Base-by-base conservation (phyloP, 139 green algal genomes). In the Desmodesmus armatus region DNA sequence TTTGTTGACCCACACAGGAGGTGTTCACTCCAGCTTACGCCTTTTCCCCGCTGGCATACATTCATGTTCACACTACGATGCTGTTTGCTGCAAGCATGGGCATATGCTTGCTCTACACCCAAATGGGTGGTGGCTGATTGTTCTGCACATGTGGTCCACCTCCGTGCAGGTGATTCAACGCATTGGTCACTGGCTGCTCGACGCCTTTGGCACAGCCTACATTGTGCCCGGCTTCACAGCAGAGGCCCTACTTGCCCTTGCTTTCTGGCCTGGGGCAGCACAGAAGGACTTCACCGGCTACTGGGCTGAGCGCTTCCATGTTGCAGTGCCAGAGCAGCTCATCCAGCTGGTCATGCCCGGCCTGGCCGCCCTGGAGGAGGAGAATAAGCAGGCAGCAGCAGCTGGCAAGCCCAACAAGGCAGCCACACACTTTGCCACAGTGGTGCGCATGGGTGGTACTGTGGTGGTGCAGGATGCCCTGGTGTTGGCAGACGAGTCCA, bases 171-270 rank as follows among this genome's bases (percentile, higher is more conserved):
- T 71, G 11, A 40, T 71, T 40, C 62, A 41, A 27, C 62, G 62
- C 62, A 71, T 71, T 15, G 62, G 62, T 23, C 15, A 40, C 15
- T 71, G 62, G 62, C 62, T 71, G 62, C 62, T 71, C 25, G 62
- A 71, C 62, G 3, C 62, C 5, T 71, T 71, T 71, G 27, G 62
- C 11, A 71, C 62, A 3, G 62, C 62, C 19, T 71, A 71, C 62
- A 76, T 76, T 9, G 67, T 76, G 37, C 67, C 67, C 3, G 67
- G 67, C 67, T 76, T 76, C 67, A 76, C 70, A n/a, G n/a, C n/a
- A n/a, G n/a, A n/a, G n/a, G n/a, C n/a, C n/a, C n/a, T 78, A 27
- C 40, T 78, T 39, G 70, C 70, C 2, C 70, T 78, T 39, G 70
- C 40, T 25, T 78, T 78, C 23, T 78, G 70, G 70, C 70, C 70